A percentile compares a stretch with the other conserved stretches of the same genome.
Evolutionary conservation across 371 early-diverging fungal genomes (phyloP).

Genomic region (Syncephalastrum sp.): DNA sequence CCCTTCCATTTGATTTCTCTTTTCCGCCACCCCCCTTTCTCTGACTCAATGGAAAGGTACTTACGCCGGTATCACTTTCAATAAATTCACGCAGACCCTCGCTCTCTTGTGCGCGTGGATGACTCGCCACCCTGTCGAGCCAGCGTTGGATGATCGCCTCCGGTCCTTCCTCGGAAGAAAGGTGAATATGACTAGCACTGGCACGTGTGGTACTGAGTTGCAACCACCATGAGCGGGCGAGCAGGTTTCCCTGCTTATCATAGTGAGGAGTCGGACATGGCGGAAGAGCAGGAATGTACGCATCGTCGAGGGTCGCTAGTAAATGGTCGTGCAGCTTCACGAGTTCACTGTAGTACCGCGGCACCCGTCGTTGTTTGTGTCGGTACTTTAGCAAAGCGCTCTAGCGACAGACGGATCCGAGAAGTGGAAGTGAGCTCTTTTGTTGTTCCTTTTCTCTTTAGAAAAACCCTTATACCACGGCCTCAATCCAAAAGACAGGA

Average conservation of each 20-base stretch:
- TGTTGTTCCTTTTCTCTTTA: slow-evolving; percentile 1
- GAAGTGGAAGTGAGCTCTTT: background rate
- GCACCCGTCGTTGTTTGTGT: slow-evolving; percentile 40
- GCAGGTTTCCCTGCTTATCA: slow-evolving; percentile 27
- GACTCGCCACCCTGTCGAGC: slow-evolving; percentile 37
- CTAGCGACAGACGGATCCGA: slow-evolving; percentile 13
- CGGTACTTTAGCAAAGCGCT: slow-evolving; percentile 38
- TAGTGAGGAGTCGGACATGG: slow-evolving; percentile 33
- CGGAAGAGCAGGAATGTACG: slow-evolving; percentile 37
- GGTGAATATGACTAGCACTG: too few relatives aligned
- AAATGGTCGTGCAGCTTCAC: slow-evolving; percentile 32
- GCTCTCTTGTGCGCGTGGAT: slow-evolving; percentile 29
- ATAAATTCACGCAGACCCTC: slow-evolving; percentile 47
- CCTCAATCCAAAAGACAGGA: slow-evolving; percentile 52
- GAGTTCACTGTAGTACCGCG: slow-evolving; percentile 44
- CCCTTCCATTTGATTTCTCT: background rate
- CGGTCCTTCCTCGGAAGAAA: slow-evolving; percentile 3
- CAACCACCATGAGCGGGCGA: slow-evolving; percentile 40
- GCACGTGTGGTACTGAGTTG: background rate
- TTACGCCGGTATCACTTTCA: slow-evolving; percentile 50
- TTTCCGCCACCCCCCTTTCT: background rate
- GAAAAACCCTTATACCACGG: slow-evolving; percentile 21
- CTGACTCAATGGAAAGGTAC: slow-evolving; percentile 10
- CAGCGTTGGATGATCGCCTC: slow-evolving; percentile 35
- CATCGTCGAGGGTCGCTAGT: slow-evolving; percentile 32